phyloP scores from a whole-genome alignment of 202 grass and related monocot species.

The Carex arenaria region DNA sequence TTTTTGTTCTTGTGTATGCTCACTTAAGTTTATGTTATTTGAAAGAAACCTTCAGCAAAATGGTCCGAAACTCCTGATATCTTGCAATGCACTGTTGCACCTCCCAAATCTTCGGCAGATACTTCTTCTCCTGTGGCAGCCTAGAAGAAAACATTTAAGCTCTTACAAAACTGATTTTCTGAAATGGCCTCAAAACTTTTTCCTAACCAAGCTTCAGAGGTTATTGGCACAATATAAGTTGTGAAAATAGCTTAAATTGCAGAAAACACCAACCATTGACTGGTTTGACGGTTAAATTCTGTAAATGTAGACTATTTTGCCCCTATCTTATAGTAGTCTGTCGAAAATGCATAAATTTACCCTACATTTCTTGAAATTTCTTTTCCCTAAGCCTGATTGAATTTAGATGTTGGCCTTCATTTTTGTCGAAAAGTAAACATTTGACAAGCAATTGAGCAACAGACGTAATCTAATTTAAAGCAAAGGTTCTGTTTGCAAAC shows the following conservation, averaged over 20 bases:
- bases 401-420: neutral
- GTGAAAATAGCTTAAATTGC: neutral
- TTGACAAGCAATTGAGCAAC: neutral
- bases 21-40: neutral
- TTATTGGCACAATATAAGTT: neutral
- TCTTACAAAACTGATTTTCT: neutral
- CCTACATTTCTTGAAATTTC: neutral
- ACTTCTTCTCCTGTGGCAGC: constrained; percentile 97
- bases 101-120: constrained; percentile 97
- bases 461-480: neutral
- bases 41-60: constrained; percentile 75
- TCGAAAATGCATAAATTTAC: neutral
- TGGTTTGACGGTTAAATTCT: neutral
- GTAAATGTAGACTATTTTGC: neutral
- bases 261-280: neutral
- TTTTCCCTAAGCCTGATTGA: neutral
- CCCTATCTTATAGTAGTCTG: neutral
- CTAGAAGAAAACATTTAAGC: constrained; percentile 34
- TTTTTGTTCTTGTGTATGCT: neutral
- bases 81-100: constrained; percentile 92
- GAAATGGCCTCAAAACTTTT: neutral
- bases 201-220: neutral
- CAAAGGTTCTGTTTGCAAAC: neutral
- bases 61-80: constrained; percentile 96
- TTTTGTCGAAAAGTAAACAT: neutral